Evolutionary conservation across 2,329 filamentous ascomycete genomes (phyloP), one percentile per base, ranked within the genome.

Genomic region (Didymella segeticola): DNA sequence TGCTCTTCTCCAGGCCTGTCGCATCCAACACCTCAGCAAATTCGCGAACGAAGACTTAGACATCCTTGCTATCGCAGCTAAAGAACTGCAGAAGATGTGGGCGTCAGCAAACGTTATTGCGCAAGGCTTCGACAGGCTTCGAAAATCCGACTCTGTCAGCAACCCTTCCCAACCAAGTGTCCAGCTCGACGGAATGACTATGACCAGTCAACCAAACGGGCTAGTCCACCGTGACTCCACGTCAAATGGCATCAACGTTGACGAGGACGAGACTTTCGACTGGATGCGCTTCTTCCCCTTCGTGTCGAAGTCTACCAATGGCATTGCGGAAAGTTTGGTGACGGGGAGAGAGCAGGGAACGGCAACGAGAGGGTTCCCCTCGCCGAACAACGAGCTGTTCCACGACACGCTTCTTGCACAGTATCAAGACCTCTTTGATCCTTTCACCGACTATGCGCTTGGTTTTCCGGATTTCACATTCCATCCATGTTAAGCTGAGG

Each of bases 281-380:
- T 65, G 62, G 62, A 55, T 65, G 58, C 62, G 62, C 14, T 65
- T 65, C 29, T 65, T 65, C 22, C 62, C 62, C 1, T 65, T 65
- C 17, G 55, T 60, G 7, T 57, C 60, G 2, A 65, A 63, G 25
- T 56, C 54, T 14, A 65, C 62, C 11, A 58, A 58, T 11, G 62
- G 62, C 7, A 65, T 63, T 25, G 58, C 58, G 3, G 60, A 63
- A 30, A 56, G 56, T 15, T 33, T 65, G 5, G 46, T 64, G 2
- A 57, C 57, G 6, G 60, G 60, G 14, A 50, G 49, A 23, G 60
- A 62, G 23, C 60, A 58, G 10, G 60, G 62, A 8, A 62, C 58
- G 15, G 61, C 59, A 7, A 63, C 61, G 14, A 48, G 36, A 47
- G 63, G 63, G 5, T 66, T 66, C 39, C 63, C 63, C 11, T 62